These are phyloP conservation scores for Phellopilus nigrolimitatus DNA, from an alignment of 1,284 basidiomycete species.

Conservation along the genomic window DNA sequence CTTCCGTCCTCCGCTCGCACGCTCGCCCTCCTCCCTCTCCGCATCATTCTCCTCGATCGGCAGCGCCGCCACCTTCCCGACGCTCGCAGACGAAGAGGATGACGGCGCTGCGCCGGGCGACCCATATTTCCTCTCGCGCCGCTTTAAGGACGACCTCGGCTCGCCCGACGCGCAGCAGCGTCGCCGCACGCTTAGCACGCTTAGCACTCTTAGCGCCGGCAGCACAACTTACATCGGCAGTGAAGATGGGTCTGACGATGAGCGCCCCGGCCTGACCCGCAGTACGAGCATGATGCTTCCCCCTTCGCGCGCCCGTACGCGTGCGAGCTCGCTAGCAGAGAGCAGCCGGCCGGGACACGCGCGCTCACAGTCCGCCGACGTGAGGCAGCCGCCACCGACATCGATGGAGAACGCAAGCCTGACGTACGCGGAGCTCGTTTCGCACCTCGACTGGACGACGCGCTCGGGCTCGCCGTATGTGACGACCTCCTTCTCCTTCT, in stretches of 20 bases:
- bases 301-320: background rate
- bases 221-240: constrained; percentile 11
- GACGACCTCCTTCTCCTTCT: constrained; percentile 72
- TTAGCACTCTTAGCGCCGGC: constrained; percentile 16
- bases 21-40: constrained; percentile 12
- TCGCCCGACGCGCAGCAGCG: constrained; percentile 13
- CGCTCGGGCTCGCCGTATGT: constrained; percentile 61
- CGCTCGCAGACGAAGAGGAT: constrained; percentile 3
- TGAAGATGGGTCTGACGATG: constrained; percentile 1
- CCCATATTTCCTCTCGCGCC: constrained; percentile 18
- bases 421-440: constrained; percentile 44
- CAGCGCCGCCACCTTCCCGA: constrained; percentile 11
- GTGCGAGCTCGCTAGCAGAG: background rate
- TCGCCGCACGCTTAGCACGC: constrained; percentile 18
- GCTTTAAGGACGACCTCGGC: constrained; percentile 16
- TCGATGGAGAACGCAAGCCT: constrained; percentile 23
- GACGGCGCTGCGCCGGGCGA: constrained; percentile 15
- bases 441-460: constrained; percentile 73
- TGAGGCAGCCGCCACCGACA: constrained; percentile 16
- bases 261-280: background rate
- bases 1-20: constrained; percentile 3
- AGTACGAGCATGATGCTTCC: constrained; percentile 12
- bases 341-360: background rate
- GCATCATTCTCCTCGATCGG: constrained; percentile 11
- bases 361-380: constrained; percentile 14